Percentiles rank a stretch among this genome's conserved stretches.
These are phyloP conservation scores for Blastobotrys persicus DNA, from an alignment of 1,139 yeast species.

Conservation along the genomic window DNA sequence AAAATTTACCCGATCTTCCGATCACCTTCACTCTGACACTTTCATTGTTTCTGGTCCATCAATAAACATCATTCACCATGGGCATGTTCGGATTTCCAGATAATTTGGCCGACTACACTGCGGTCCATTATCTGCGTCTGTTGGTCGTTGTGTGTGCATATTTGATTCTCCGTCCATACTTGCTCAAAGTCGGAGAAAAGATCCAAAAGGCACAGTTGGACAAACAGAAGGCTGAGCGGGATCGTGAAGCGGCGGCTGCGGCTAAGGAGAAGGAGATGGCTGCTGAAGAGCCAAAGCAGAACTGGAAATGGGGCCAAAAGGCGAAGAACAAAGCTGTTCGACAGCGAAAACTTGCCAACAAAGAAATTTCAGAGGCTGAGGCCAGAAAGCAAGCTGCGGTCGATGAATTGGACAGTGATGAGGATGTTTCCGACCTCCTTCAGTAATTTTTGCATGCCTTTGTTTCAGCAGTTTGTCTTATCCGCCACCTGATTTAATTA, in stretches of 20 bases:
- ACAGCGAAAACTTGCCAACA: slow-evolving; percentile 14
- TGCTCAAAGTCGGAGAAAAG: slow-evolving; percentile 36
- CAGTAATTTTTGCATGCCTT: slow-evolving; percentile 41
- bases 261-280: slow-evolving; percentile 7
- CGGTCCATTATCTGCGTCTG: slow-evolving; percentile 31
- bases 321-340: slow-evolving; percentile 19
- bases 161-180: slow-evolving; percentile 28
- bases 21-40: not conserved
- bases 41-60: not conserved
- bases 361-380: slow-evolving; percentile 17
- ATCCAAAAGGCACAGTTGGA: slow-evolving; percentile 48
- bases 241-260: slow-evolving; percentile 10
- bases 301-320: slow-evolving; percentile 23
- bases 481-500: no score
- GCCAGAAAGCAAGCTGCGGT: slow-evolving; percentile 18
- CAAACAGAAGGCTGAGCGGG: slow-evolving; percentile 32
- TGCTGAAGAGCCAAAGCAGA: slow-evolving; percentile 12
- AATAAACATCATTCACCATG: not conserved
- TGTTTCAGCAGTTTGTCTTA: no score
- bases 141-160: slow-evolving; percentile 28
- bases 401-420: slow-evolving; percentile 64
- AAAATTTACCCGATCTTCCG: not conserved
- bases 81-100: slow-evolving; percentile 29
- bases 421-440: slow-evolving; percentile 68
- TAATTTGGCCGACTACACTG: slow-evolving; percentile 23